Evolutionary conservation across 208 protist species (phyloP).

Genomic region (Trypanosoma avium): DNA sequence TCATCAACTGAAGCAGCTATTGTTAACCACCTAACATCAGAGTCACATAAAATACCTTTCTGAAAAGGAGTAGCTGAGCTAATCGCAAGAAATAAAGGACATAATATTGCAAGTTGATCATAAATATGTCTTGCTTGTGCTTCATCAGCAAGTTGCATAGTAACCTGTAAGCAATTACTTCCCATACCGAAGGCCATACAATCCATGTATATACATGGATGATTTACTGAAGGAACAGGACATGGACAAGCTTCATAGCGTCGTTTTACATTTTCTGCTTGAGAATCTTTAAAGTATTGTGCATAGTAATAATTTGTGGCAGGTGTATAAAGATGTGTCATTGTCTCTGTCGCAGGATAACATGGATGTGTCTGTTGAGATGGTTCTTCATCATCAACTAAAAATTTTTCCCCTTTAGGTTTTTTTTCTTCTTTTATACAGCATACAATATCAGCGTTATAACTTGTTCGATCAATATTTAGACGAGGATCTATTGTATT

Average conservation of each 20-base stretch:
- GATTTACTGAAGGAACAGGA: constrained; percentile 78
- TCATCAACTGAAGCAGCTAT: constrained; percentile 97
- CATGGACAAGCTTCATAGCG: constrained; percentile 82
- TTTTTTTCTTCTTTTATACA: constrained; percentile 33
- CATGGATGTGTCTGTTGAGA: not conserved
- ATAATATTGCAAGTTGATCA: constrained; percentile 96
- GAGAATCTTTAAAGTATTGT: constrained; percentile 84
- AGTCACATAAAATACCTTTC: constrained; percentile 95
- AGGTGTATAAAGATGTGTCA: constrained; percentile 83
- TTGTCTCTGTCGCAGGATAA: constrained; percentile 43
- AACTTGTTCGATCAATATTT: constrained; percentile 74
- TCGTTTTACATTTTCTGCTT: constrained; percentile 67
- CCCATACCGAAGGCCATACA: constrained; percentile 99
- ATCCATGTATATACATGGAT: constrained; percentile 98
- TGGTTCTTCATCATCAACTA: constrained; percentile 1
- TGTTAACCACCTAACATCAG: constrained; percentile 96
- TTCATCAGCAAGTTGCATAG: constrained; percentile 94
- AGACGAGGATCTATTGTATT: constrained; percentile 70
- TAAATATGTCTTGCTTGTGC: constrained; percentile 95
- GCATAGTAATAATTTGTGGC: constrained; percentile 89
- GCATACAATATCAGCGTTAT: constrained; percentile 85
- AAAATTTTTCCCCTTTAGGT: constrained; percentile 53
- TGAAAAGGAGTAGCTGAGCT: constrained; percentile 96
- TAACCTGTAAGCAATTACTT: constrained; percentile 97
- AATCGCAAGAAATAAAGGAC: constrained; percentile 96